These are phyloP conservation scores for Metschnikowia anglica DNA, from an alignment of 805 yeast genomes.

Conservation along the genomic window DNA sequence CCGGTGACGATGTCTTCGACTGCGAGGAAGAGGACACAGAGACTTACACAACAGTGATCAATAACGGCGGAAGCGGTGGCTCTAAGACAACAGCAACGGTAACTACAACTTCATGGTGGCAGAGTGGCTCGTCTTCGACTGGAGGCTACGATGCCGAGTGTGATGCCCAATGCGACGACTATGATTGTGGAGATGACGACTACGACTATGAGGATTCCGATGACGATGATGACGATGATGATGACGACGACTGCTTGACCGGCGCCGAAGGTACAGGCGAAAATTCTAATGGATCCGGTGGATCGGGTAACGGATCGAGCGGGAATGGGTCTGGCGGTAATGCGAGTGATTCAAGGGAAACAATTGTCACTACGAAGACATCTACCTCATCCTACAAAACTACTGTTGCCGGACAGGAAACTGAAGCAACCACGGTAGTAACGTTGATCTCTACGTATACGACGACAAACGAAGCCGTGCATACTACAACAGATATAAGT, in stretches of 20 bases:
- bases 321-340: no score
- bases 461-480: slow-evolving; percentile 3
- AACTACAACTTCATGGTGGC: slow-evolving; percentile 20
- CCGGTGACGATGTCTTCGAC: slow-evolving; percentile 12
- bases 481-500: slow-evolving; percentile 10
- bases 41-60: slow-evolving; percentile 7
- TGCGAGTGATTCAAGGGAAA: slow-evolving; percentile 8
- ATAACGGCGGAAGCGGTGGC: slow-evolving; percentile 1
- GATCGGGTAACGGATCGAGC: no score
- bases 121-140: slow-evolving; percentile 7
- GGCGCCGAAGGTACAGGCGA: slow-evolving; percentile 1
- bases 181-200: slow-evolving; percentile 21
- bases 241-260: slow-evolving; percentile 9
- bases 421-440: slow-evolving; percentile 11
- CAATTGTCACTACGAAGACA: slow-evolving; percentile 15
- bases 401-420: slow-evolving; percentile 16
- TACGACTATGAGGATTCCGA: slow-evolving; percentile 20
- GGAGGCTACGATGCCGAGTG: slow-evolving; percentile 18
- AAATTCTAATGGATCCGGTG: slow-evolving; percentile 1
- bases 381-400: slow-evolving; percentile 15
- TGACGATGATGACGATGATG: slow-evolving; percentile 18
- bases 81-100: slow-evolving; percentile 9
- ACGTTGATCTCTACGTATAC: slow-evolving; percentile 16
- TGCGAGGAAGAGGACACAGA: slow-evolving; percentile 17
- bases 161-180: slow-evolving; percentile 18